A percentile compares a stretch with the other conserved stretches of the same genome.
These are phyloP conservation scores for Pseudozyma thailandica DNA, from an alignment of 1,284 basidiomycete species.

Conservation along the genomic window DNA sequence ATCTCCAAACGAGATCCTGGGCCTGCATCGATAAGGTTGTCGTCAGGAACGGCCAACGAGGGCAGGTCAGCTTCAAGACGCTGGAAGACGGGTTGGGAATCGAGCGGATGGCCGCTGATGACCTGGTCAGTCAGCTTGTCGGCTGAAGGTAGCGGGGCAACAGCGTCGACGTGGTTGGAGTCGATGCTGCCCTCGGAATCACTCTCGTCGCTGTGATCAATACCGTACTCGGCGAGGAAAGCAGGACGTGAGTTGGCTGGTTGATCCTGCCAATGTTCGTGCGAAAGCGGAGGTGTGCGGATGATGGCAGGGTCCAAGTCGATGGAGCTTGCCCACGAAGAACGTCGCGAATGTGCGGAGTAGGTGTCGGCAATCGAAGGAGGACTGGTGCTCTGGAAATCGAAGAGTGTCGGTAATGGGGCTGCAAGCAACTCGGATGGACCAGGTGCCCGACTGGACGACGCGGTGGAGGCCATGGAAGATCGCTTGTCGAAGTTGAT, in stretches of 20 bases:
- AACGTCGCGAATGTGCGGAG: constrained; percentile 28
- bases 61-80: constrained; percentile 36
- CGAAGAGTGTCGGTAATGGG: constrained; percentile 12
- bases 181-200: constrained; percentile 35
- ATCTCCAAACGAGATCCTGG: constrained; percentile 24
- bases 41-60: constrained; percentile 3
- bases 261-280: constrained; percentile 22
- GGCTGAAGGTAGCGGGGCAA: not conserved
- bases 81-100: constrained; percentile 33
- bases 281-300: constrained; percentile 34
- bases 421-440: constrained; percentile 30
- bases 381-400: constrained; percentile 2
- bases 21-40: constrained; percentile 8
- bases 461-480: constrained; percentile 20
- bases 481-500: constrained; percentile 29
- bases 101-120: constrained; percentile 1
- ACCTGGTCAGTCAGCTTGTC: not conserved
- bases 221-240: constrained; percentile 38
- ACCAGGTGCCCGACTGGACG: constrained; percentile 37
- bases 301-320: constrained; percentile 43
- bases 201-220: constrained; percentile 44
- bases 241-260: constrained; percentile 8
- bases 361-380: constrained; percentile 44
- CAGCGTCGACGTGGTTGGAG: constrained; percentile 22
- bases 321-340: constrained; percentile 42